Evolutionary conservation across 106 monocot species (phyloP).

Genomic region (Phalaenopsis aphrodite): DNA sequence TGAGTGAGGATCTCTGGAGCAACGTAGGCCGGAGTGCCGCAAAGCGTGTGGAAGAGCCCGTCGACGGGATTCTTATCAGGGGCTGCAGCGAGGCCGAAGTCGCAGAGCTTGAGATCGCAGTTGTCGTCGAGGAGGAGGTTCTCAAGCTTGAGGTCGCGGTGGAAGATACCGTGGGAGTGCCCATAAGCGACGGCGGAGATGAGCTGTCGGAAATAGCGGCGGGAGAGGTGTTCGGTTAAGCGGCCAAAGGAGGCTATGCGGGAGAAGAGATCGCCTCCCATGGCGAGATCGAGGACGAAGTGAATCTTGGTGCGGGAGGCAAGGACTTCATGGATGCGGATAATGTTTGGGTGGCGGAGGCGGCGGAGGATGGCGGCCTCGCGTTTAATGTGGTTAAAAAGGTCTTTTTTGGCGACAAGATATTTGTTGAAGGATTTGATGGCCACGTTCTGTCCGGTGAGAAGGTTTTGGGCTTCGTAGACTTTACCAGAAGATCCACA

Average conservation of each 20-base stretch:
- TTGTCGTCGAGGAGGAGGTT: too few relatives aligned
- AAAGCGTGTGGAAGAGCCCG: too few relatives aligned
- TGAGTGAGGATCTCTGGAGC: constrained; percentile 22
- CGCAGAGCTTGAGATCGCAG: too few relatives aligned
- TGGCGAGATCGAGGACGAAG: background rate
- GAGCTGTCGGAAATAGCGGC: background rate
- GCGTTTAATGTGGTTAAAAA: background rate
- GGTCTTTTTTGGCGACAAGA: background rate
- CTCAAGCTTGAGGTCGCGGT: background rate
- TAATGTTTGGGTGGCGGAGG: background rate
- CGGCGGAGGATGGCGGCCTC: background rate
- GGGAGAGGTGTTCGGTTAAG: background rate
- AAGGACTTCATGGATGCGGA: background rate
- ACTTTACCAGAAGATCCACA: background rate
- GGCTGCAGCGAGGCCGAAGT: too few relatives aligned
- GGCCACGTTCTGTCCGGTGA: background rate
- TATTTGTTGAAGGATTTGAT: background rate
- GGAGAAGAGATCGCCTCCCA: background rate
- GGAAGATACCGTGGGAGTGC: background rate
- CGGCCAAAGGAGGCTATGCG: background rate
- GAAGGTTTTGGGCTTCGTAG: background rate
- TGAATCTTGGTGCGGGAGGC: background rate
- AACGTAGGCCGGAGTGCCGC: constrained; percentile 13
- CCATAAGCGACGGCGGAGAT: background rate
- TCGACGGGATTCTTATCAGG: too few relatives aligned